Conservation (phyloP, 176 grass and related monocot genomes). For the Rhynchospora tenuis region DNA sequence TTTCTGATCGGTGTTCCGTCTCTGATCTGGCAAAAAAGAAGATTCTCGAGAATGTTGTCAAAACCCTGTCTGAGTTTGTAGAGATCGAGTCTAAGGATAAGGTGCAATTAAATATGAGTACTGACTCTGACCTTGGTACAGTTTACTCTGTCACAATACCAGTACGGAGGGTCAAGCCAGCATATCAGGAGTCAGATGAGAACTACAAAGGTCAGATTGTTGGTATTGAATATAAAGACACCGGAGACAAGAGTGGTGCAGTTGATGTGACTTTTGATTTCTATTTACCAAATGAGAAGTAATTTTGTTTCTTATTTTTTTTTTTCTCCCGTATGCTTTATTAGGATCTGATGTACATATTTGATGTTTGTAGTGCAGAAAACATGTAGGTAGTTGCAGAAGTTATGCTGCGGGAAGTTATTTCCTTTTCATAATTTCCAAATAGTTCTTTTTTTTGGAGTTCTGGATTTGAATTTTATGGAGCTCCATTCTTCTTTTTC, state of each 20-base stretch:
- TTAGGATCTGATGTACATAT: slow-evolving; percentile 9
- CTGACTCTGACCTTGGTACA: slow-evolving; percentile 72
- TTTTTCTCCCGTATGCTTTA: background rate
- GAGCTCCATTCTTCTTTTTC: background rate
- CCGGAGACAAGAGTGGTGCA: slow-evolving; percentile 50
- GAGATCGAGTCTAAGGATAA: slow-evolving; percentile 89
- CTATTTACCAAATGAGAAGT: slow-evolving; percentile 67
- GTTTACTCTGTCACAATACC: slow-evolving; percentile 84
- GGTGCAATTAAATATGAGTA: slow-evolving; percentile 84
- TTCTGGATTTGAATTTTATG: background rate
- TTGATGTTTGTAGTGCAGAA: slow-evolving; percentile 1
- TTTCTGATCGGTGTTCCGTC: slow-evolving; percentile 84
- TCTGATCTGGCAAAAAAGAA: slow-evolving; percentile 97
- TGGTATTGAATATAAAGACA: slow-evolving; percentile 79
- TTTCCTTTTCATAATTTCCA: background rate
- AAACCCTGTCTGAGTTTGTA: slow-evolving; percentile 76
- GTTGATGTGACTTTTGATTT: slow-evolving; percentile 95
- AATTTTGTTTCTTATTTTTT: background rate
- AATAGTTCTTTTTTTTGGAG: background rate
- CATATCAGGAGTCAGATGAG: slow-evolving; percentile 92
- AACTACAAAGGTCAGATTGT: slow-evolving; percentile 81
- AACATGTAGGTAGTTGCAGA: background rate
- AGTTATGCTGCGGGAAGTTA: background rate
- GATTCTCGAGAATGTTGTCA: slow-evolving; percentile 62
- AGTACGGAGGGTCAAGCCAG: slow-evolving; percentile 65